Percentiles rank a stretch among this genome's conserved stretches.
Evolutionary conservation across 2,329 filamentous ascomycete species (phyloP).

Genomic region (Colletotrichum costaricense): DNA sequence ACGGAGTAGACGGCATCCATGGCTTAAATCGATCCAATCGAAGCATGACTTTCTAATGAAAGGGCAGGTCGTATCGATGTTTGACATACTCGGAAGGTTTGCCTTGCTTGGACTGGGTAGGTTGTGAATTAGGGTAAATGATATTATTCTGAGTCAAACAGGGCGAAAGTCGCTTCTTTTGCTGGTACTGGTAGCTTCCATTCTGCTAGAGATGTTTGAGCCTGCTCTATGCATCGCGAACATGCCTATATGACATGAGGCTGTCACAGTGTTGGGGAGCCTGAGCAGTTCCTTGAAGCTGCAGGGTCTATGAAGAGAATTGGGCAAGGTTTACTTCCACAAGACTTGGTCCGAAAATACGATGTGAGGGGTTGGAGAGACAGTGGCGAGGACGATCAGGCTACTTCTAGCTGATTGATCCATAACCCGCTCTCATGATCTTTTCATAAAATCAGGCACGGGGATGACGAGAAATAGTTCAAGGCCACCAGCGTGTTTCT

Average conservation of each 20-base stretch:
- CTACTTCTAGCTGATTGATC: not conserved
- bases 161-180: not conserved
- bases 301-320: not conserved
- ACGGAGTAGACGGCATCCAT: not conserved
- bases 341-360: not conserved
- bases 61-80: not conserved
- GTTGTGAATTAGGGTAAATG: not conserved
- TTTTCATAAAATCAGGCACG: not conserved
- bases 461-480: not conserved
- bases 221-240: not conserved
- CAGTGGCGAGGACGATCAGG: not conserved
- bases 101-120: not conserved
- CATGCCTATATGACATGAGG: not conserved
- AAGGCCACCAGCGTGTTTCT: not conserved
- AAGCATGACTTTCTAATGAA: not conserved
- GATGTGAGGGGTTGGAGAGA: not conserved
- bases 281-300: not conserved
- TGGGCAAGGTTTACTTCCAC: not conserved
- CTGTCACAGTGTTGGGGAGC: not conserved
- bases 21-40: not conserved
- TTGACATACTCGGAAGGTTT: not conserved
- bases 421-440: not conserved
- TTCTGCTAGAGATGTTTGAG: not conserved
- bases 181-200: not conserved
- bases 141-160: not conserved